These are phyloP conservation scores for Henningerozyma blattae DNA, from an alignment of 805 yeast species.

Conservation along the genomic window DNA sequence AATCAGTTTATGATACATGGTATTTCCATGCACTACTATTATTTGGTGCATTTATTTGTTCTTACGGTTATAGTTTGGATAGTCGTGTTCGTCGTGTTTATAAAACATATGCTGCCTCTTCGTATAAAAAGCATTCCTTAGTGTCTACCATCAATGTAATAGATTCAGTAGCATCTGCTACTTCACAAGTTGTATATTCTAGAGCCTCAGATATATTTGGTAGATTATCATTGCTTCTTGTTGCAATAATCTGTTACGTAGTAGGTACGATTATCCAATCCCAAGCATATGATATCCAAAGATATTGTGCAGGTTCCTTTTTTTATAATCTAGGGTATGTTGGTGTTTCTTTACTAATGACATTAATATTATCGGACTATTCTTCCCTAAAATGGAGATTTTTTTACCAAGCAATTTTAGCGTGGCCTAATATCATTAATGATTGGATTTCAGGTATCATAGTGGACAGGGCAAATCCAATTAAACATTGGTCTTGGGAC, in stretches of 20 bases:
- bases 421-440: conserved; percentile 62
- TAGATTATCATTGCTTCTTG: conserved; percentile 34
- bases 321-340: conserved; percentile 42
- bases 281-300: conserved; percentile 39
- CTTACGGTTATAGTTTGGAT: conserved; percentile 46
- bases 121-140: conserved; percentile 38
- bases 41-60: conserved; percentile 35
- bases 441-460: conserved; percentile 68
- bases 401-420: conserved; percentile 50
- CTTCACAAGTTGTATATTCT: conserved; percentile 44
- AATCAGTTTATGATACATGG: conserved; percentile 31
- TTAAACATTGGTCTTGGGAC: conserved; percentile 52
- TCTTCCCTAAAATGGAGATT: conserved; percentile 64
- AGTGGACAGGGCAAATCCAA: conserved; percentile 25
- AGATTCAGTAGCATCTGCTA: conserved; percentile 43
- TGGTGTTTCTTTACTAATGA: conserved; percentile 45
- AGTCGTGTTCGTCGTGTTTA: conserved; percentile 36
- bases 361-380: conserved; percentile 52
- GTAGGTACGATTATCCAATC: conserved; percentile 47
- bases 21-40: conserved; percentile 27
- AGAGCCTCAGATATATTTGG: conserved; percentile 47
- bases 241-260: conserved; percentile 37
- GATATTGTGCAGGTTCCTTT: conserved; percentile 47
- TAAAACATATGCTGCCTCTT: conserved; percentile 38
- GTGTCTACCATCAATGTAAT: conserved; percentile 41